Evolutionary conservation across 148 eudicot genomes (phyloP).

Genomic region (Talinum fruticosum): DNA sequence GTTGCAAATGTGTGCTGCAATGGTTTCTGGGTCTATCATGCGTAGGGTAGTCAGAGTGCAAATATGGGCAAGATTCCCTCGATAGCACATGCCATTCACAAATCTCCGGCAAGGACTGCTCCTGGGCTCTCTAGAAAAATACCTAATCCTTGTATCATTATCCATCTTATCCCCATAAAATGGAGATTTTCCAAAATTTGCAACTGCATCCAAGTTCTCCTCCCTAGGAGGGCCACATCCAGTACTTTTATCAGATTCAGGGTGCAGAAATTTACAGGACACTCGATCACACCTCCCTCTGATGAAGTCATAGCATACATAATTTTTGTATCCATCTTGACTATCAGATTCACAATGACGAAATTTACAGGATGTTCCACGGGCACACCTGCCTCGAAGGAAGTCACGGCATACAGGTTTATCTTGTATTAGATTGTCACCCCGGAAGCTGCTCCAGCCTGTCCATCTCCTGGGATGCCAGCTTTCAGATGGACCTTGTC

Average conservation of each 20-base stretch:
- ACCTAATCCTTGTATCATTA: constrained; percentile 6
- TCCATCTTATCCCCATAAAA: constrained; percentile 9
- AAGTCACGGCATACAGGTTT: constrained; percentile 21
- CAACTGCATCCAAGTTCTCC: constrained; percentile 11
- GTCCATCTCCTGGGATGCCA: constrained; percentile 22
- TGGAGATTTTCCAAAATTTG: constrained; percentile 16
- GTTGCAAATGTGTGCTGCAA: constrained; percentile 11
- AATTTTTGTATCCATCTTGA: constrained; percentile 18
- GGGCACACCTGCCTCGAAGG: constrained; percentile 23
- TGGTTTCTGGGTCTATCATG: constrained; percentile 6
- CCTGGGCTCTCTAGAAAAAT: constrained; percentile 5
- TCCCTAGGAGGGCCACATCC: constrained; percentile 12
- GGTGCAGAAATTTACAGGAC: constrained; percentile 26
- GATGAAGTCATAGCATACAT: constrained; percentile 21
- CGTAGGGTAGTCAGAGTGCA: constrained; percentile 13
- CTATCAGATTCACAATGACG: constrained; percentile 21
- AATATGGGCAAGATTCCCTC: constrained; percentile 22
- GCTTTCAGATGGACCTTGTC: constrained; percentile 8
- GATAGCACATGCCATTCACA: constrained; percentile 25
- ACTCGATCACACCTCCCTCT: constrained; percentile 25
- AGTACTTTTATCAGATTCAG: constrained; percentile 21
- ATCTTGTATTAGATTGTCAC: constrained; percentile 12
- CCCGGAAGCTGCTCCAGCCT: constrained; percentile 10
- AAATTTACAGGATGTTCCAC: constrained; percentile 27
- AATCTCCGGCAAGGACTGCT: constrained; percentile 28